These are phyloP conservation scores for Pseudomonodictys pantanalensis DNA, from an alignment of 495 filamentous ascomycete species.

Conservation along the genomic window DNA sequence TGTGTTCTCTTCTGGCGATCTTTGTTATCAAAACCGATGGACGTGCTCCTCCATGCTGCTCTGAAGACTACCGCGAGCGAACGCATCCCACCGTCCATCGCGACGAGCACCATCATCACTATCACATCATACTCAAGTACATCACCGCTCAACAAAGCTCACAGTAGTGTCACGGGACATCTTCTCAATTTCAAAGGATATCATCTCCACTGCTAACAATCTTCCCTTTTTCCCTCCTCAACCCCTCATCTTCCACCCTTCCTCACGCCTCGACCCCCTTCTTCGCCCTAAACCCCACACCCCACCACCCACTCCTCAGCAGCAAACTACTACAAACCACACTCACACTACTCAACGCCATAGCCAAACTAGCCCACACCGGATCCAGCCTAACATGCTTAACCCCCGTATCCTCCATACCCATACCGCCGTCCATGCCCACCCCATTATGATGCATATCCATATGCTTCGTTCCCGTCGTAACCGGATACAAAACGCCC, in stretches of 20 bases:
- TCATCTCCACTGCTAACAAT: too few species aligned
- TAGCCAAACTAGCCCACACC: constrained; percentile 83
- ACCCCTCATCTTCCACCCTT: background rate
- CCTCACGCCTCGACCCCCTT: constrained; percentile 1
- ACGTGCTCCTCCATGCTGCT: too few species aligned
- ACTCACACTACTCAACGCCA: constrained; percentile 82
- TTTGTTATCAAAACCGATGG: too few species aligned
- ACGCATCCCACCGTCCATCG: too few species aligned
- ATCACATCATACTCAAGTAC: too few species aligned
- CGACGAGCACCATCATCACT: too few species aligned
- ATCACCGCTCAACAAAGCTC: too few species aligned
- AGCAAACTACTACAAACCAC: constrained; percentile 52
- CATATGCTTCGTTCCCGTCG: constrained; percentile 43
- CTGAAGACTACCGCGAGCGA: too few species aligned
- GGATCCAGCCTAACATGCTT: constrained; percentile 61
- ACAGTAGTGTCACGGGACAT: too few species aligned
- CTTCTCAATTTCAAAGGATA: too few species aligned
- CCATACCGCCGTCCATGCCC: constrained; percentile 26
- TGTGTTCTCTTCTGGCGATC: too few species aligned
- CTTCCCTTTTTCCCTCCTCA: background rate
- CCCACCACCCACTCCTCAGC: constrained; percentile 32
- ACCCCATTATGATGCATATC: constrained; percentile 54
- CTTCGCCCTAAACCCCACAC: constrained; percentile 35
- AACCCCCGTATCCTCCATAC: constrained; percentile 6
- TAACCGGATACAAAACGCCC: constrained; percentile 75